phyloP scores from a whole-genome alignment of 2,329 filamentous ascomycete species.

The Phaeophleospora eucalypticola region DNA sequence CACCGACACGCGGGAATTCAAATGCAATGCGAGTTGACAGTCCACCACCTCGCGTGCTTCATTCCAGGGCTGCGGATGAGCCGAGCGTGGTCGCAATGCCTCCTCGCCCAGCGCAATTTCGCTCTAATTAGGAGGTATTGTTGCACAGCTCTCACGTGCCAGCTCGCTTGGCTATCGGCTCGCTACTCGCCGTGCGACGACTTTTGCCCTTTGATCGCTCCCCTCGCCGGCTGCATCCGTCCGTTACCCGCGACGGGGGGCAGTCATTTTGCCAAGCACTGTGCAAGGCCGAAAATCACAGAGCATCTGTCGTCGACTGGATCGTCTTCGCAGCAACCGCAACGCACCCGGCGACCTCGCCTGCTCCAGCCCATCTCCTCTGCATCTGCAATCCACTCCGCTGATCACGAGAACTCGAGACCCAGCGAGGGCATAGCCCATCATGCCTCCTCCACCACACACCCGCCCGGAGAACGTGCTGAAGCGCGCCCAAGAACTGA shows the following conservation, averaged over 20 bases:
- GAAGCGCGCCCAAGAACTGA: slow-evolving; percentile 97
- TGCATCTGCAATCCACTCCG: background rate
- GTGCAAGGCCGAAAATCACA: background rate
- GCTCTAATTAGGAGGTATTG: background rate
- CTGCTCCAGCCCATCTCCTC: too few relatives aligned
- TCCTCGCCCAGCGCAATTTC: background rate
- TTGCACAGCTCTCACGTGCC: background rate
- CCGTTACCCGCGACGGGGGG: background rate
- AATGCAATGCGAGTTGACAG: too few relatives aligned
- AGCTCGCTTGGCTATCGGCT: background rate
- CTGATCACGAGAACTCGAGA: slow-evolving; percentile 9
- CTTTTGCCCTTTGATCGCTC: too few relatives aligned
- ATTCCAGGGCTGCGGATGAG: background rate
- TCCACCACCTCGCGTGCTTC: background rate
- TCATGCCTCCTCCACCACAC: slow-evolving; percentile 90
- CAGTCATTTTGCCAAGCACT: background rate
- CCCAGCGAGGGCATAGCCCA: slow-evolving; percentile 12
- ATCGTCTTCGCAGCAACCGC: too few relatives aligned
- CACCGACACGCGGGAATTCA: too few relatives aligned
- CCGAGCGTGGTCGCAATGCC: background rate
- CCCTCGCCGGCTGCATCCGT: too few relatives aligned
- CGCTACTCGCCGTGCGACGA: too few relatives aligned
- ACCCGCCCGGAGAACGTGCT: slow-evolving; percentile 99
- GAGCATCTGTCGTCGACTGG: too few relatives aligned
- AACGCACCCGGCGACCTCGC: too few relatives aligned